Base-by-base conservation (phyloP, 2,329 filamentous ascomycete genomes). In the Phialophora chinensis region DNA sequence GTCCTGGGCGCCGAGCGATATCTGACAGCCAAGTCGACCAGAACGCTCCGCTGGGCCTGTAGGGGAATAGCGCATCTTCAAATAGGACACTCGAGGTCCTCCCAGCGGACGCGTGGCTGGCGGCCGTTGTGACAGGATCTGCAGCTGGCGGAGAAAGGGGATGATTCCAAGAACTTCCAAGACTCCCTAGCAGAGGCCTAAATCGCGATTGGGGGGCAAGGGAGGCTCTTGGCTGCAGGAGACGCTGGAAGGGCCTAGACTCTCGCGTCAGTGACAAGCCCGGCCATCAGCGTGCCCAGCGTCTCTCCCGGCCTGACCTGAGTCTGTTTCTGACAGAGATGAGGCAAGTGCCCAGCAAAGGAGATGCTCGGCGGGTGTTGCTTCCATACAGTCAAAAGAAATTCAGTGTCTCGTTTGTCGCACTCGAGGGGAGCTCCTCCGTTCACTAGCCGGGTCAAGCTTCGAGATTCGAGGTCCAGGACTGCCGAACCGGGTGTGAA, bases 11-110 rank as follows among this genome's bases (percentile, higher is more conserved):
- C 65, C 65, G 60, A 67, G 65, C 49, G 27, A 52, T 42, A 52
- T 67, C 65, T 58, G 60, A 67, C 65, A 63, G 65, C 65, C 65
- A 67, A 67, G 65, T 50, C 52, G 20, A 47, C 29, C 56, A 50
- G 65, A 50, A 49, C 23, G n/a, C 59, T 66, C 59, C 59, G 58
- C 29, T 54, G 58, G 38, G 31, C 59, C 64, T 7, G 52, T 42
- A 12, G 17, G 44, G 58, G 54, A 12, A 50, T 35, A 44, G 58
- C 54, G 38, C 54, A 12, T 12, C 59, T 54, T 49, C 31, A 42
- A 42, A 61, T 25, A 42, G 50, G 49, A 54, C 14, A 8, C 4
- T 17, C 38, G 38, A 44, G 38, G 38, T 17, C 50, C 33, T 61
- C 59, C 20, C 29, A 25, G 47, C 47, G 47, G 47, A 54, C 47